These are phyloP conservation scores for Lactifluus echinatus DNA, from an alignment of 768 basidiomycete species.

Conservation along the genomic window DNA sequence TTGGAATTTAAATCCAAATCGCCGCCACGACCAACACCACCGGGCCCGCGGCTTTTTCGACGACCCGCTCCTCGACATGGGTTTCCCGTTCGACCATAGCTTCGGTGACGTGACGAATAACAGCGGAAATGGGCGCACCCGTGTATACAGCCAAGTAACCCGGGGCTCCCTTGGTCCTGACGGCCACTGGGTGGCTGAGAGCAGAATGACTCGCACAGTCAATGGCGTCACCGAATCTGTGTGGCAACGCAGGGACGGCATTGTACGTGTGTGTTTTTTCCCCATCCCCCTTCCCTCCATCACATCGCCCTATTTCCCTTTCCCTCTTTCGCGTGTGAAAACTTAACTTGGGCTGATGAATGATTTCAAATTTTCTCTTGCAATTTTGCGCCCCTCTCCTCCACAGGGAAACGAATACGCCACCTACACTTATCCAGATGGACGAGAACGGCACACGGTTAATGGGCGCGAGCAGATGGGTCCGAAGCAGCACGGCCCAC, in stretches of 20 bases:
- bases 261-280: too few species aligned
- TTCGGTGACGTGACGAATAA: constrained; percentile 17
- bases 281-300: too few species aligned
- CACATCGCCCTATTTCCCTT: too few species aligned
- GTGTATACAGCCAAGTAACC: constrained; percentile 25
- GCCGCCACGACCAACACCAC: background rate
- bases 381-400: constrained; percentile 11
- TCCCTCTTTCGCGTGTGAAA: background rate
- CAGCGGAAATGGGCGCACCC: constrained; percentile 1
- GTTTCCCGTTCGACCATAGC: constrained; percentile 8
- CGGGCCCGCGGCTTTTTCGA: constrained; percentile 6
- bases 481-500: background rate
- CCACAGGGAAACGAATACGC: constrained; percentile 80
- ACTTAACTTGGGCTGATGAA: constrained; percentile 8
- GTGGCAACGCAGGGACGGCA: constrained; percentile 45
- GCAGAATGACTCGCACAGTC: constrained; percentile 44
- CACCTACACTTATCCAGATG: constrained; percentile 56
- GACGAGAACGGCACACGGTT: constrained; percentile 53
- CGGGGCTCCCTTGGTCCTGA: constrained; percentile 24
- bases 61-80: constrained; percentile 6
- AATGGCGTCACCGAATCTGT: constrained; percentile 61
- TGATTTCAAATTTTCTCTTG: too few species aligned
- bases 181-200: constrained; percentile 46
- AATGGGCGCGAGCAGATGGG: constrained; percentile 49
- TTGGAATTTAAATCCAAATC: constrained; percentile 3